Conservation (phyloP, 305 asterid genomes). For the Rubia occidens region DNA sequence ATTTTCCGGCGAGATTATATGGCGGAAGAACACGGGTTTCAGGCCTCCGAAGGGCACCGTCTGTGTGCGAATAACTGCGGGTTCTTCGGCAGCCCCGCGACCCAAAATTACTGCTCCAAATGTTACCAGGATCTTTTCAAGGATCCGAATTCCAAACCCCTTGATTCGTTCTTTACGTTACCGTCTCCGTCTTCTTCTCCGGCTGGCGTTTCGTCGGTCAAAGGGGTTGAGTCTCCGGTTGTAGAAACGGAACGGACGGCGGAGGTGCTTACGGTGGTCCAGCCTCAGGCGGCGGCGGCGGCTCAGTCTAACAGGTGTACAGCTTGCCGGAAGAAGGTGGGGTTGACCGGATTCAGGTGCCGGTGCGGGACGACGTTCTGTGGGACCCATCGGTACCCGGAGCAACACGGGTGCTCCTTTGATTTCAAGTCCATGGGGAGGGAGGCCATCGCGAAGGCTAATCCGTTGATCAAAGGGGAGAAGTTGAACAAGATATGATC, state of each 20-base stretch:
- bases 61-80: constrained; percentile 79
- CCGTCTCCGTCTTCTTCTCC: constrained; percentile 24
- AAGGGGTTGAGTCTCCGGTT: constrained; percentile 4
- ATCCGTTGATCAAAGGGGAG: constrained; percentile 57
- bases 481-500: constrained; percentile 65
- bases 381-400: constrained; percentile 82
- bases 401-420: constrained; percentile 61
- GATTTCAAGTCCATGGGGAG: constrained; percentile 71
- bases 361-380: constrained; percentile 77
- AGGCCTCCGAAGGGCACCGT: constrained; percentile 66
- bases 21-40: constrained; percentile 88
- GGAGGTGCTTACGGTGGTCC: not conserved
- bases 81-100: constrained; percentile 69
- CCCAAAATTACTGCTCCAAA: constrained; percentile 67
- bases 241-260: constrained; percentile 2
- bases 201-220: constrained; percentile 7
- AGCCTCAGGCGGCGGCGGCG: constrained; percentile 13
- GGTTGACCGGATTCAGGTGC: constrained; percentile 72
- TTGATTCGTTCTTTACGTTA: constrained; percentile 24
- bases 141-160: constrained; percentile 26
- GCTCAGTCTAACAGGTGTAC: constrained; percentile 48
- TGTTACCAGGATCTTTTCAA: constrained; percentile 44
- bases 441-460: constrained; percentile 81
- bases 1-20: constrained; percentile 17
- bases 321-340: constrained; percentile 63